A percentile compares a stretch with the other conserved stretches of the same genome.
Conservation (phyloP, 1,139 yeast species). For the Lodderomyces metapsilosis region DNA sequence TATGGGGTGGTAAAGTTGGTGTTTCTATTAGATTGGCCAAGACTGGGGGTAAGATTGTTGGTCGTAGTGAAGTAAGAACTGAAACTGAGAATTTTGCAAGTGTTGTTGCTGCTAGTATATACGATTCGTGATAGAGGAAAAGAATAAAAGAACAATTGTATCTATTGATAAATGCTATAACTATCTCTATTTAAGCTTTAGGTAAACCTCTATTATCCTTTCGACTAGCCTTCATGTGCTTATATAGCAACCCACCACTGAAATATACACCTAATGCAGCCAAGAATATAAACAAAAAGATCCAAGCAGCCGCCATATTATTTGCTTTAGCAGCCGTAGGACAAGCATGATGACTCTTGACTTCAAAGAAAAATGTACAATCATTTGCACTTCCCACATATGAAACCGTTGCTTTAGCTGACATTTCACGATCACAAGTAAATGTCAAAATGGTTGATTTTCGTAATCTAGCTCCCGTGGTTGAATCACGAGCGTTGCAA, state of each 20-base stretch:
- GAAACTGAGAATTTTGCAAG: constrained; percentile 52
- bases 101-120: constrained; percentile 44
- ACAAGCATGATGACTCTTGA: constrained; percentile 84
- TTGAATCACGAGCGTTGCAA: constrained; percentile 45
- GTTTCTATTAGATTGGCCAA: constrained; percentile 70
- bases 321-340: constrained; percentile 63
- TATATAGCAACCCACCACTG: constrained; percentile 55
- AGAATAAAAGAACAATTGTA: background rate
- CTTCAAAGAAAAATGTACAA: constrained; percentile 83
- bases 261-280: constrained; percentile 56
- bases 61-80: constrained; percentile 71
- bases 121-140: constrained; percentile 5
- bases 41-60: constrained; percentile 67
- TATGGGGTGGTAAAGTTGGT: constrained; percentile 71
- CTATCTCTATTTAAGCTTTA: constrained; percentile 1
- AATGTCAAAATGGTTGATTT: constrained; percentile 71
- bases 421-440: constrained; percentile 76
- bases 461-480: constrained; percentile 43
- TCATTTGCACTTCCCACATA: constrained; percentile 72
- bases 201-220: constrained; percentile 3
- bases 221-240: constrained; percentile 17
- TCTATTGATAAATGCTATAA: too few species aligned
- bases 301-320: constrained; percentile 59
- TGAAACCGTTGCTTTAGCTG: constrained; percentile 63
- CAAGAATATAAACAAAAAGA: constrained; percentile 50